Evolutionary conservation across 371 early-diverging fungal species (phyloP).

Genomic region (Syncephalastrum sp.): DNA sequence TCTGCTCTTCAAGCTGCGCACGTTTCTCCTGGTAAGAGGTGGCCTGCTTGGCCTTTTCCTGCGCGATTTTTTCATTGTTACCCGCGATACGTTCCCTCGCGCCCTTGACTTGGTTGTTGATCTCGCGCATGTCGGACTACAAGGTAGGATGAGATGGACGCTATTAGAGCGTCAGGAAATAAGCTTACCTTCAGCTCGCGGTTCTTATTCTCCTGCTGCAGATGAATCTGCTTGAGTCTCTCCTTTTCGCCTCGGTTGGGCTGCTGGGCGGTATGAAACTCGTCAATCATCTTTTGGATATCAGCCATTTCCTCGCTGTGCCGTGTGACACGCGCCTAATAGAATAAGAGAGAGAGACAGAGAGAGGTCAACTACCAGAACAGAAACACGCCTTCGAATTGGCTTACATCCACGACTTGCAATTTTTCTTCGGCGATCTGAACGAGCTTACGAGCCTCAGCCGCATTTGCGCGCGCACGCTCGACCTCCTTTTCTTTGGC

Average conservation of each 20-base stretch:
- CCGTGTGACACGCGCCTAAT: no score
- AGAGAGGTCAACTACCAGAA: background rate
- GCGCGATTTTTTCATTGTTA: slow-evolving; percentile 28
- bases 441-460: slow-evolving; percentile 1
- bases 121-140: slow-evolving; percentile 24
- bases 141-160: background rate
- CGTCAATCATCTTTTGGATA: no score
- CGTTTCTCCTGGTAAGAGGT: slow-evolving; percentile 13
- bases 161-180: no score
- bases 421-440: background rate
- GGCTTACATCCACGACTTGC: background rate
- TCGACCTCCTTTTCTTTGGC: slow-evolving; percentile 54
- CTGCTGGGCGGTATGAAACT: no score
- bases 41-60: slow-evolving; percentile 25
- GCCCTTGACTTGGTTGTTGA: slow-evolving; percentile 19
- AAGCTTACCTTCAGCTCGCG: slow-evolving; percentile 3
- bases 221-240: slow-evolving; percentile 1
- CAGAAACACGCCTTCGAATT: background rate
- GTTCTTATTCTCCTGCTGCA: slow-evolving; percentile 13
- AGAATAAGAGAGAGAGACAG: no score
- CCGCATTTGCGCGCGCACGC: background rate
- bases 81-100: slow-evolving; percentile 17
- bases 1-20: no score
- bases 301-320: no score
- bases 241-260: slow-evolving; percentile 8